Evolutionary conservation across 1,284 basidiomycete genomes (phyloP), one percentile per base, ranked within the genome.

Genomic region (Golubevia sp.): DNA sequence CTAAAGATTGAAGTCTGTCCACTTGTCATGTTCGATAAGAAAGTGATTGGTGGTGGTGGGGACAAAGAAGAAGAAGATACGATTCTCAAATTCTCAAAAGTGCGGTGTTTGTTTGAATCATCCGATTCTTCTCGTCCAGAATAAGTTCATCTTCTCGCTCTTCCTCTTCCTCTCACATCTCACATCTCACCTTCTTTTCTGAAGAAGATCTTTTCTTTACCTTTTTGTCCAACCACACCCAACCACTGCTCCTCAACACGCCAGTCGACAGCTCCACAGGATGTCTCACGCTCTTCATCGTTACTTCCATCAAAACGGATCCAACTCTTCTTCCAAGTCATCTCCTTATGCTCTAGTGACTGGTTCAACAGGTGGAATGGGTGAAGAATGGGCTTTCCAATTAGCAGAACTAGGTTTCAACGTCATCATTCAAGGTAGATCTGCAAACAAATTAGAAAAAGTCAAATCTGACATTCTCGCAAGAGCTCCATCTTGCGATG

Each of bases 381-480:
- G 63, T 26, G 61, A 63, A 44, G 63, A 64, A 30, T 64, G 63
- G 63, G 63, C 63, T 20, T 49, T 44, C 7, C 63, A 64, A 54
- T 53, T 64, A 5, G 63, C 63, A 15, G 54, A 49, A 6, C 25
- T 63, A n/a, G 63, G 63, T 5, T 64, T 64, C 51, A 63, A 63
- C 25, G n/a, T 64, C 51, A 53, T 64, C n/a, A 63, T 64, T 48
- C 63, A 64, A 13, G 63, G 63, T 2, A 48, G 63, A 21, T 57
- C 49, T 54, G 4, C 38, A 25, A 48, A 6, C 7, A 64, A 64
- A 55, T 30, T 64, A 15, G 51, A 64, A 20, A 55, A 49, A 15
- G 61, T 63, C n/a, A 20, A 48, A 27, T 30, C 59, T 2, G n/a
- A 27, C 13, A 62, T 62, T 27, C 24, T 48, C 7, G 54, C 6